A percentile compares a stretch with the other conserved stretches of the same genome.
These are phyloP conservation scores for Fusarium sp. DNA, from an alignment of 2,329 filamentous ascomycete genomes.

Conservation along the genomic window DNA sequence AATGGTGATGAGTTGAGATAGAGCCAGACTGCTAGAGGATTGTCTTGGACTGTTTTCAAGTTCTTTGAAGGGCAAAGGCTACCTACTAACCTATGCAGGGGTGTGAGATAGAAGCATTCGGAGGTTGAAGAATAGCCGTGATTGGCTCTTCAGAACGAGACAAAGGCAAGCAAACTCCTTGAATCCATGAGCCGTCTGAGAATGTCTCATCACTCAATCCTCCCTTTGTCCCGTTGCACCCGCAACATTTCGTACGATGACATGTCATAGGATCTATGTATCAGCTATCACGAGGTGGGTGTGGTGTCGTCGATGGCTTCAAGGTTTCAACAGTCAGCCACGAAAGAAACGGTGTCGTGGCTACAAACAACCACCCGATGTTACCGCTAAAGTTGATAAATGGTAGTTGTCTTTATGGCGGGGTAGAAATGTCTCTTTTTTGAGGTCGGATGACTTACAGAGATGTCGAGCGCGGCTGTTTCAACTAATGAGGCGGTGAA, in stretches of 20 bases:
- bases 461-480: conserved; percentile 12
- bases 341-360: not conserved
- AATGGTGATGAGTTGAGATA: fast-evolving
- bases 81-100: not conserved
- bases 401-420: not conserved
- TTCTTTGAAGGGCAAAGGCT: not conserved
- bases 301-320: conserved; percentile 16
- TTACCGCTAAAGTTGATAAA: not conserved
- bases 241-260: not conserved
- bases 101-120: not conserved
- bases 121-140: not conserved
- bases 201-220: not conserved
- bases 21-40: not conserved
- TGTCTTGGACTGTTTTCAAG: not conserved
- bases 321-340: conserved; percentile 1
- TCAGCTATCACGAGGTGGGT: not conserved
- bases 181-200: not conserved
- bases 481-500: not conserved
- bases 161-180: not conserved
- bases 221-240: not conserved
- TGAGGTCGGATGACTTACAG: not conserved
- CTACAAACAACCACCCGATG: not conserved
- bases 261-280: conserved; percentile 1
- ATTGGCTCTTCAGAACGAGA: not conserved
- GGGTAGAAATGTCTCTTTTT: not conserved